These are phyloP conservation scores for Litchi chinensis DNA, from an alignment of 345 rosid genomes.

Conservation along the genomic window DNA sequence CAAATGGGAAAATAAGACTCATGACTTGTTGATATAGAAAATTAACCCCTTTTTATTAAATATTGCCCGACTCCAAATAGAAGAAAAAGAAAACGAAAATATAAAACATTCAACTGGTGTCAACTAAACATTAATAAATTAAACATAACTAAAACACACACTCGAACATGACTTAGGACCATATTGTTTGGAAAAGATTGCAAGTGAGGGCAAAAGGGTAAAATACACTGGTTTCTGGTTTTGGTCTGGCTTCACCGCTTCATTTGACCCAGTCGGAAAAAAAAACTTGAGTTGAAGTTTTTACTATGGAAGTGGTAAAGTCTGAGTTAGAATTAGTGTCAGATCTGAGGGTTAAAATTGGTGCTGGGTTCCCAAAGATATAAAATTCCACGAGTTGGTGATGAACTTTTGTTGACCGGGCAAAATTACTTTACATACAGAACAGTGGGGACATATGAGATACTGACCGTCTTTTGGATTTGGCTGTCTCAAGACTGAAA, in stretches of 20 bases:
- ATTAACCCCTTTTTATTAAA: not conserved
- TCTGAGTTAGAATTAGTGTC: not conserved
- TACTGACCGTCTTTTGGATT: no score
- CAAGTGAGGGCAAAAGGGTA: not conserved
- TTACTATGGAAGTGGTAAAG: not conserved
- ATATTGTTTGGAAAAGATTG: not conserved
- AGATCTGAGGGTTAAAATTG: no score
- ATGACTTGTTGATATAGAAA: not conserved
- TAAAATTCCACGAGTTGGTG: no score
- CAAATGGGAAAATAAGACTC: not conserved
- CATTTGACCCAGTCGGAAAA: not conserved
- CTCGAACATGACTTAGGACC: not conserved
- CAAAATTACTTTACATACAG: no score
- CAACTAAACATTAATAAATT: not conserved
- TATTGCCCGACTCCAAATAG: not conserved
- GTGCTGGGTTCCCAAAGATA: no score
- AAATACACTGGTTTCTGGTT: not conserved
- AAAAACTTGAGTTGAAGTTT: not conserved
- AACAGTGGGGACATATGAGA: no score
- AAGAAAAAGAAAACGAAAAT: not conserved
- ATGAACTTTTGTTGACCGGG: no score
- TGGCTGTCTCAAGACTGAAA: not conserved
- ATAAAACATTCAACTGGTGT: not conserved
- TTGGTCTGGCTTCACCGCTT: not conserved
- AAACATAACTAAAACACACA: not conserved